Conservation (phyloP, 2,329 filamentous ascomycete species). For the Cladobotryum protrusum region DNA sequence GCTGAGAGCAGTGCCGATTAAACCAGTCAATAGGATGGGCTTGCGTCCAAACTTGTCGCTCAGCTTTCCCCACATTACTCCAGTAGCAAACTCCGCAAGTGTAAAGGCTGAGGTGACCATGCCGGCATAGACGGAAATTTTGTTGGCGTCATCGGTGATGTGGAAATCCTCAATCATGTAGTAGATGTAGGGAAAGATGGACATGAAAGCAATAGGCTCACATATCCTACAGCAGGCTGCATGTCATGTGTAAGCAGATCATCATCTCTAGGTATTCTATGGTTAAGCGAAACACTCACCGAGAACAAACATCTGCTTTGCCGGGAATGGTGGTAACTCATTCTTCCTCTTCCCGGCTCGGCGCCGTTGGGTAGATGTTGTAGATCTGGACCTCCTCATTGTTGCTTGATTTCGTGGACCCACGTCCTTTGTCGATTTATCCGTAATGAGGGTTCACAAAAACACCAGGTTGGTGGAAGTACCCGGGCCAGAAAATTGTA, state of each 20-base stretch:
- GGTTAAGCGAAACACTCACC: constrained; percentile 31
- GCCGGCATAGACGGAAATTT: constrained; percentile 87
- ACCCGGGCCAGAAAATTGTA: no score
- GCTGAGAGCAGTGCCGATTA: constrained; percentile 85
- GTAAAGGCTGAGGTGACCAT: constrained; percentile 97
- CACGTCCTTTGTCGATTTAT: neutral
- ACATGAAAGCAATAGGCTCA: constrained; percentile 99
- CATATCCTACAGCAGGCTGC: constrained; percentile 88
- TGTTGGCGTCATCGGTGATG: constrained; percentile 68
- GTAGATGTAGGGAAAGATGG: constrained; percentile 97
- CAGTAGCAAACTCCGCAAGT: constrained; percentile 88
- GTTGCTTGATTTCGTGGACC: neutral
- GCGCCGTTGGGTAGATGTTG: constrained; percentile 18
- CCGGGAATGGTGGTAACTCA: constrained; percentile 30
- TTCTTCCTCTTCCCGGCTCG: constrained; percentile 17
- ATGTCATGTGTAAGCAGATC: neutral
- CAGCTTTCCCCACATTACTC: constrained; percentile 85
- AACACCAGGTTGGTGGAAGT: no score
- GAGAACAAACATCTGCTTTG: constrained; percentile 46
- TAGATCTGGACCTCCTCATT: constrained; percentile 25
- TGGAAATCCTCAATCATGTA: constrained; percentile 93
- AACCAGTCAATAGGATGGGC: constrained; percentile 81
- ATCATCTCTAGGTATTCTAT: neutral
- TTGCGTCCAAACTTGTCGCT: constrained; percentile 92
- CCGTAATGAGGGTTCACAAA: no score